Base-by-base conservation (phyloP, 345 rosid species). In the Syzygium oleosum region DNA sequence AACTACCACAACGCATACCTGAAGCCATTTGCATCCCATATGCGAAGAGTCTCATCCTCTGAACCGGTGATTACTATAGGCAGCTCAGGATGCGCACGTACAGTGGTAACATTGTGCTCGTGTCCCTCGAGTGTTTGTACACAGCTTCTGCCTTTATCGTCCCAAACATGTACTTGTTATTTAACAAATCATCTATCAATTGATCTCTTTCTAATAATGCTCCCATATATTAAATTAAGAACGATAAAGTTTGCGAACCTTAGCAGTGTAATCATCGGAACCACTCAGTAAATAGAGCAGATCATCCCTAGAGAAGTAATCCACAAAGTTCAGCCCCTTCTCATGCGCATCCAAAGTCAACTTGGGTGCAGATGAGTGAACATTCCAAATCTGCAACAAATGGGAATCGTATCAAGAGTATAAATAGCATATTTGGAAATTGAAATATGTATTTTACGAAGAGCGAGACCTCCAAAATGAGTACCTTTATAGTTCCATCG, bases 231-330 rank as follows among this genome's bases (percentile, higher is more conserved):
- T 12, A 59, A 25, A 59, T 2, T 25, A 59, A 27, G 65, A 25
- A 59, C 0, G 31, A 59, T 3, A 5, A 27, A 58, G 34, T 43
- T 83, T 21, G 29, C 31, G 0, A 41, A 83, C 87, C 87, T 59
- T 85, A 58, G 56, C 25, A 63, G 89, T 89, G 68, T 68, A 80
- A 87, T 92, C 94, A 85, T 92, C 92, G 31, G 94, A 92, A 27
- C 92, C 94, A 52, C 89, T 91, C 12, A 91, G n/a, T 22, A 92
- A 58, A 85, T 61, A 78, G 17, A 68, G 85, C 29, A 87, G 85
- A 19, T 52, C 89, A 58, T 53, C 88, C 51, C 79, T 51, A 16
- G 52, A 15, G 43, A 73, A 84, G 87, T 61, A 91, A n/a, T 88
- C 85, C 5, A 92, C 84, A 65, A 89, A 90, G 52, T 92, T 92